Evolutionary conservation across 1,139 yeast species (phyloP), one percentile per base, ranked within the genome.

Genomic region (Saccharomycopsis hybrid): DNA sequence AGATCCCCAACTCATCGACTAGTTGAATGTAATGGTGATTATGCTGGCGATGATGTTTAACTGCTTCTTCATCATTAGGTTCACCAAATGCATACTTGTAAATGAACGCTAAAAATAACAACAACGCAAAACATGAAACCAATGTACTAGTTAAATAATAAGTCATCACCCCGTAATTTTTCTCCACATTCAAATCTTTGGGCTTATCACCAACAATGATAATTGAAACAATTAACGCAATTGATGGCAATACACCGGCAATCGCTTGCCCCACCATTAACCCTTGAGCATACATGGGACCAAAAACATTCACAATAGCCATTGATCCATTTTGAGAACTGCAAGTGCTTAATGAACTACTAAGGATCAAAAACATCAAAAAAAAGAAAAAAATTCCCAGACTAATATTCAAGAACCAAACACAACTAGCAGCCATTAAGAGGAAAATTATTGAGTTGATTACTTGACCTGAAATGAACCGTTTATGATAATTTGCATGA

Each of bases 201-300:
- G 24, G 65, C 38, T 47, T 49, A 47, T 57, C 60, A 3, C 60
- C 63, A 5, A 77, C 77, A 3, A 76, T 63, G 40, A 78, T 56
- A 41, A 83, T 74, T 1, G 90, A 78, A 1, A 78, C 48, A 46
- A 90, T 80, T 49, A 89, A 70, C 0, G 95, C 84, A 13, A 84
- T 65, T 0, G 96, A 80, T 0, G 97, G 97, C 47, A 90, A 69
- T 0, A 90, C 95, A 0, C 97, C 97, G 0, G 97, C 89, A 11
- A 90, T 71, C 0, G 96, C 96, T 65, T 92, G 96, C 1, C 98
- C 98, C 4, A 89, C 89, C 85, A 92, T 86, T 3, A 85, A 85
- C 0, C 86, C 95, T 60, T 90, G 95, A 13, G 90, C 87, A 62
- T 81, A 87, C 2, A 79, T 73, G 2, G 88, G 78, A 1, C 95